Evolutionary conservation across 345 rosid genomes (phyloP).

Genomic region (Eucalyptus lansdowneana): DNA sequence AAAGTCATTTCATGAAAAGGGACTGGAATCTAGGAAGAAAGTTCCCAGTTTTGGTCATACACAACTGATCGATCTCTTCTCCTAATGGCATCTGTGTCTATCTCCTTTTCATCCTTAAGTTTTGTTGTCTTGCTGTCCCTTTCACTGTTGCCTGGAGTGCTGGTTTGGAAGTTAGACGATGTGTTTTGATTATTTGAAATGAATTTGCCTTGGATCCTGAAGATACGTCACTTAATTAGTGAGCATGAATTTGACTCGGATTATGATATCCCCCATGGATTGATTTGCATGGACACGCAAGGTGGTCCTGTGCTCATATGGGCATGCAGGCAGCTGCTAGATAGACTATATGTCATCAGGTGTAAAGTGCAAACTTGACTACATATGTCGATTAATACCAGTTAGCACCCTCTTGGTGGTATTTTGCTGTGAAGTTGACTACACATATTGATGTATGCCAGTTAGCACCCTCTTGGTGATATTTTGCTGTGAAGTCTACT

Average conservation of each 20-base stretch:
- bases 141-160: background rate
- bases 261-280: background rate
- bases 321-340: background rate
- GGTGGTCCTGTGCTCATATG: background rate
- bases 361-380: background rate
- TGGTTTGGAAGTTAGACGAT: background rate
- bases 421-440: background rate
- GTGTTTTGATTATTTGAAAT: background rate
- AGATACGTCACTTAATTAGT: background rate
- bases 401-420: background rate
- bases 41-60: background rate
- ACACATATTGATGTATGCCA: background rate
- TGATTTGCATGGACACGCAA: background rate
- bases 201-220: background rate
- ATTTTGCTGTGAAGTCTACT: background rate
- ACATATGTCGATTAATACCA: background rate
- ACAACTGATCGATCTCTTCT: background rate
- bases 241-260: background rate
- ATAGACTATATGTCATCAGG: background rate
- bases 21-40: background rate
- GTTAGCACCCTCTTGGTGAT: background rate
- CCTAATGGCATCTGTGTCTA: background rate
- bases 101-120: background rate
- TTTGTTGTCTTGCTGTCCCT: background rate
- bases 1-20: background rate